A percentile compares a stretch with the other conserved stretches of the same genome.
phyloP scores from a whole-genome alignment of 495 filamentous ascomycete genomes.

The Penicillium diatomitis region DNA sequence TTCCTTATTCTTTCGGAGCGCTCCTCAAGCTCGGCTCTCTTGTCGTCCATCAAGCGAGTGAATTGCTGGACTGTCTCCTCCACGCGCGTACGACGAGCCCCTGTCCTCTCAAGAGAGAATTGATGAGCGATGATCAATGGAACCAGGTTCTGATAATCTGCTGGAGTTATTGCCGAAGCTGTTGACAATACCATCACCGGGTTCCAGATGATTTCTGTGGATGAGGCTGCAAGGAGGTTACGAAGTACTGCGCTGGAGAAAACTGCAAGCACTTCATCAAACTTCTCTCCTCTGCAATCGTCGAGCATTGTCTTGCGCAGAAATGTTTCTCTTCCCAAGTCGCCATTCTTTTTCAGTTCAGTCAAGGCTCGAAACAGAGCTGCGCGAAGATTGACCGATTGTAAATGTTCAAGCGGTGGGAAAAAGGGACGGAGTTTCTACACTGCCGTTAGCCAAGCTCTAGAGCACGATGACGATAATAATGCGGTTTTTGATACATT shows the following conservation, averaged over 20 bases:
- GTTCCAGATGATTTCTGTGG: constrained; percentile 21
- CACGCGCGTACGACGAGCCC: constrained; percentile 29
- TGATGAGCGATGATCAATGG: constrained; percentile 67
- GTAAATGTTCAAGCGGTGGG: constrained; percentile 75
- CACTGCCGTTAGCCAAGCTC: neutral
- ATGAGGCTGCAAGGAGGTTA: constrained; percentile 46
- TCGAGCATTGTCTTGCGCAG: constrained; percentile 86
- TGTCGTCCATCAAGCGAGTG: constrained; percentile 45
- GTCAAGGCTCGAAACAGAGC: constrained; percentile 72
- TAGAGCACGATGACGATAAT: no score
- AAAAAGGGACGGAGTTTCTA: constrained; percentile 86
- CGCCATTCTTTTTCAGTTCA: constrained; percentile 76
- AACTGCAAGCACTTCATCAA: constrained; percentile 66
- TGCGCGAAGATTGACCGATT: constrained; percentile 79
- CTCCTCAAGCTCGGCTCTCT: constrained; percentile 35
- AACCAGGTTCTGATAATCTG: constrained; percentile 50
- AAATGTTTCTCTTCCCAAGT: constrained; percentile 65
- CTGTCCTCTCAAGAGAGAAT: constrained; percentile 44
- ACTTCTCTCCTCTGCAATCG: constrained; percentile 76
- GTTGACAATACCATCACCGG: constrained; percentile 52
- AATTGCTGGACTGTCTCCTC: constrained; percentile 52
- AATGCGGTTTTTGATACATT: constrained; percentile 40
- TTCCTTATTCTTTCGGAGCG: constrained; percentile 14
- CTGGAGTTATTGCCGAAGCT: constrained; percentile 47
- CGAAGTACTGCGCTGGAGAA: constrained; percentile 77